Evolutionary conservation across 2,329 filamentous ascomycete genomes (phyloP), one percentile per base, ranked within the genome.

Genomic region (Aspergillus brasiliensis): DNA sequence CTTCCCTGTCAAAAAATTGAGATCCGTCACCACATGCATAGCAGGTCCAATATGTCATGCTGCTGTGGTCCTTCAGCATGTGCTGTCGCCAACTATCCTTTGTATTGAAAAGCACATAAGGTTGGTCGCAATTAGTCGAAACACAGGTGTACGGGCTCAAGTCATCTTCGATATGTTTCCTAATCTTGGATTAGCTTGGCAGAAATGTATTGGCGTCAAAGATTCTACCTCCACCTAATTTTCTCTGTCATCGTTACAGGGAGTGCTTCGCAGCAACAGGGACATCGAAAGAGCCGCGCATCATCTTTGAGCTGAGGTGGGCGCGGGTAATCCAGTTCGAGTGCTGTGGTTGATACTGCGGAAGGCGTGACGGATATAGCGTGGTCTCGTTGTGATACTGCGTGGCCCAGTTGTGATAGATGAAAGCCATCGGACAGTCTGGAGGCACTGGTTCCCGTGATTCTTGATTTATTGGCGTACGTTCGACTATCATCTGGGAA

Each of bases 261-360:
- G 4, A 59, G 42, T 1, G 59, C 27, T 38, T 61, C 56, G 27
- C 62, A 63, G 15, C 62, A 63, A 52, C 62, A 63, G 11, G 62
- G 62, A 19, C 62, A 63, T n/a, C 21, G 25, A 47, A 63, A 63
- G 5, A 61, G 11, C 2, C 7, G 19, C 7, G 58, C 56, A 31
- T 56, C 10, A 6, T 44, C 34, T 3, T 28, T 21, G 4, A 59
- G 23, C 4, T 1, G 19, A 2, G 62, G 62, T 38, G 62, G 56
- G 6, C 37, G 48, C 11, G 62, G 62, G 34, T 63, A 63, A 31
- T 11, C 37, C 38, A 11, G 13, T 47, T 53, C 17, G 3, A 54
- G 11, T 13, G 37, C 56, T 48, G 56, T 58, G 2, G 42, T 48
- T 31, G 46, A 17, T 8, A 40, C 7, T 21, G 28, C 48, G 8